These are phyloP conservation scores for Mucor irregularis DNA, from an alignment of 371 early-diverging fungal species.

Conservation along the genomic window DNA sequence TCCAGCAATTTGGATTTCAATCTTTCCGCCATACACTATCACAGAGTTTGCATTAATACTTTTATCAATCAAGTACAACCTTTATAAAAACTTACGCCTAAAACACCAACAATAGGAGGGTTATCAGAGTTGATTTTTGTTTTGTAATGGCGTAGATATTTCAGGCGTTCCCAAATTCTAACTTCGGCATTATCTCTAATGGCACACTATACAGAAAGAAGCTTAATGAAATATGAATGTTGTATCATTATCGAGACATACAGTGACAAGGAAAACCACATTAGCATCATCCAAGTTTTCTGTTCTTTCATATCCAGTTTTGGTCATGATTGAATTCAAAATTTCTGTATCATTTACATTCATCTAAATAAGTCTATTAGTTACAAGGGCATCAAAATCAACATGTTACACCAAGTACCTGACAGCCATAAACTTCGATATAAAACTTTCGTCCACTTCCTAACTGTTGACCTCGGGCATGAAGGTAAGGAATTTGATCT, in stretches of 20 bases:
- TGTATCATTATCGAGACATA: no score
- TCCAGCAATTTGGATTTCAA: slow-evolving; percentile 75
- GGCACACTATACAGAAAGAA: slow-evolving; percentile 52
- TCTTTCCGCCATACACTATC: slow-evolving; percentile 75
- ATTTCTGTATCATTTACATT: slow-evolving; percentile 83
- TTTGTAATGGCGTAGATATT: slow-evolving; percentile 57
- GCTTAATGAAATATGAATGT: no score
- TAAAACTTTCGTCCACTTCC: slow-evolving; percentile 56
- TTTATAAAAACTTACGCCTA: slow-evolving; percentile 53
- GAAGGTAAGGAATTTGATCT: slow-evolving; percentile 59
- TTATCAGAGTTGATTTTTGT: slow-evolving; percentile 48
- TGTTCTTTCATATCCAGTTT: slow-evolving; percentile 69
- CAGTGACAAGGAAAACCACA: slow-evolving; percentile 74
- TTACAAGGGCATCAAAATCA: neutral
- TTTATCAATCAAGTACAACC: neutral
- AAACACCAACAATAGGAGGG: slow-evolving; percentile 75
- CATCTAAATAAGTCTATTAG: slow-evolving; percentile 46
- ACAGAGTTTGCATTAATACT: neutral
- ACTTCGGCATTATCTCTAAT: slow-evolving; percentile 81
- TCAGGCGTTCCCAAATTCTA: slow-evolving; percentile 72
- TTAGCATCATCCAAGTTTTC: slow-evolving; percentile 59
- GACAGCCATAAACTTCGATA: slow-evolving; percentile 83
- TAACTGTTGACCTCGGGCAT: slow-evolving; percentile 36
- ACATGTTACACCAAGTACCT: slow-evolving; percentile 30
- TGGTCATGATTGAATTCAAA: slow-evolving; percentile 71